Evolutionary conservation across 371 early-diverging fungal species (phyloP), one percentile per base, ranked within the genome.

Genomic region (Mycotypha africana): DNA sequence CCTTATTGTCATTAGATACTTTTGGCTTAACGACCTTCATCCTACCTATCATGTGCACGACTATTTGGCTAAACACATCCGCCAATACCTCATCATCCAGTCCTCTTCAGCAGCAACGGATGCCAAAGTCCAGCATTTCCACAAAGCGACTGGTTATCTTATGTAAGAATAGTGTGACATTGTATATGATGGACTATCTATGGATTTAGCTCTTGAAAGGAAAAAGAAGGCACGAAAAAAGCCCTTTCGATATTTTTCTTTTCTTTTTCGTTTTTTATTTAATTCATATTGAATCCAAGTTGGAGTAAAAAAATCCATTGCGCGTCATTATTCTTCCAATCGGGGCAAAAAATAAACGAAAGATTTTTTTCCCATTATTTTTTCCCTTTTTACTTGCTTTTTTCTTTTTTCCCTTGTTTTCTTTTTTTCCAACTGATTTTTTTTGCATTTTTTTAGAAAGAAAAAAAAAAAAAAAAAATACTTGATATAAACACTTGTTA

Each of bases 11-110:
- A 20, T 16, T 48, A 69, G 65, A 17, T 69, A 69, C 25, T 65
- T 69, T 47, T 69, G 70, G 70, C 36, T 49, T 3, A 65, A 69
- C 36, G 60, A 55, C 36, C 49, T 69, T 15, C 70, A 69, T 51
- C 70, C 70, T 9, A 69, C 70, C 1, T 57, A 41, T 38, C 56
- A 45, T 28, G 56, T 69, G 4, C 70, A 69, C 24, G 32, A 50
- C 34, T 17, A 53, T n/a, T 17, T 69, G 33, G 62, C 62, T 14
- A 21, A 65, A 44, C 53, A 52, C 20, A 30, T 66, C 20, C 24
- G 41, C 23, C 33, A 36, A n/a, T 49, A 33, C 34, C 34, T 40
- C 25, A 5, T 22, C 12, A 16, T 28, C 5, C 28, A 8, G 28
- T 11, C 11, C 8, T 28, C 28, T 28, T 42, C 31, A 28, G 42